Evolutionary conservation across 805 yeast species (phyloP), one percentile per base, ranked within the genome.

Genomic region (Pichia pseudocactophila): DNA sequence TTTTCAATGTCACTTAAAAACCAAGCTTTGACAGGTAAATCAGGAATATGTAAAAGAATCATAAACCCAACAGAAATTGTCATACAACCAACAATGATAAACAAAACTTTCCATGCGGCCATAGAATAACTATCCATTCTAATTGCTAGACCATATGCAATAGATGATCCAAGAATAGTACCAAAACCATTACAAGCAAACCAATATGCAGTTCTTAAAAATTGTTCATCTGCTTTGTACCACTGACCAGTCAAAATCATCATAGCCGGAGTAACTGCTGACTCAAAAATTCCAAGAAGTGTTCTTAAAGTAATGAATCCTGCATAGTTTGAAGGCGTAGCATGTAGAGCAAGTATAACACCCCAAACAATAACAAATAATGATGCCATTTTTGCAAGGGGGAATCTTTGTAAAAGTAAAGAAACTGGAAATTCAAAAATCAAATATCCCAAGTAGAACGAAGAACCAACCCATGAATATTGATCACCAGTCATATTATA

Each of bases 221-320:
- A 51, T 22, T 51, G 56, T 42, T 59, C 62, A 11, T 37, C 28
- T 33, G 45, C 51, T 25, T 45, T 56, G 32, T 55, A 59, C 50
- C 56, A 59, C 19, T 40, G 36, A 10, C 59, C 48, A 41, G 57
- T 54, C 36, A 65, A 47, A 38, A 54, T 46, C 57, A 64, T 57
- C 46, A 58, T 62, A 31, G 56, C 41, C 11, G 69, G 60, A 25
- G 51, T 44, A n/a, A 54, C 49, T 28, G 47, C 39, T 34, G 51
- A 45, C 47, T 64, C 69, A 42, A 53, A 46, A 4, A 59, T 20
- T 62, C 80, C 82, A 17, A 74, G 54, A 47, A 71, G 63, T 50
- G 73, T 70, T 50, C 80, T 58, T 19, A 71, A 46, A 2, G 62
- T 67, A 36, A 66, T 55, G 3, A 74, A 64, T 16, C 75, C 75